These are phyloP conservation scores for Musa acuminata DNA, from an alignment of 176 grass and related monocot genomes.

Conservation along the genomic window DNA sequence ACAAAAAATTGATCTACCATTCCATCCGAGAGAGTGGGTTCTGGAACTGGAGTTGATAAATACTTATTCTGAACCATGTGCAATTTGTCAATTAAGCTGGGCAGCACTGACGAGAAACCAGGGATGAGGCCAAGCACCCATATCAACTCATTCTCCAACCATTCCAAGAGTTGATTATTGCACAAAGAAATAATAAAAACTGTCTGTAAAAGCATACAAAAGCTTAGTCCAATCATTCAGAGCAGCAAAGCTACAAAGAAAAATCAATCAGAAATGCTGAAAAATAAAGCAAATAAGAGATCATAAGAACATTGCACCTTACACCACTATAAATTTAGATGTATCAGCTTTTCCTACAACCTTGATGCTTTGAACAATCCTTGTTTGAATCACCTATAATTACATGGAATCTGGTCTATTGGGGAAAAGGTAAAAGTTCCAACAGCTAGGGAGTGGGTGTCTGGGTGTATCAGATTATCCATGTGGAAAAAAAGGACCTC, in stretches of 20 bases:
- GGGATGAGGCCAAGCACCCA: slow-evolving; percentile 63
- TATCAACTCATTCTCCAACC: slow-evolving; percentile 71
- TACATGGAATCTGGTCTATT: no score
- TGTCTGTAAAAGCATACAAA: slow-evolving; percentile 34
- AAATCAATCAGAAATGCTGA: neutral
- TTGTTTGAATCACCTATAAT: no score
- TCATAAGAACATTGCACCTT: neutral
- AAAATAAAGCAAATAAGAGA: neutral
- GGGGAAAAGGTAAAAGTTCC: no score
- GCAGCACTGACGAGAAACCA: slow-evolving; percentile 57
- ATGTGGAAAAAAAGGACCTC: no score
- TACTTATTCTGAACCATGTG: slow-evolving; percentile 62
- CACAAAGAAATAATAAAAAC: slow-evolving; percentile 69
- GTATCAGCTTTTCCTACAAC: no score
- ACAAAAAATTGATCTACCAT: slow-evolving; percentile 26
- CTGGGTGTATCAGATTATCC: no score
- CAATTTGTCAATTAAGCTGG: slow-evolving; percentile 63
- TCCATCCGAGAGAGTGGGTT: slow-evolving; percentile 24
- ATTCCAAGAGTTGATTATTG: slow-evolving; percentile 91
- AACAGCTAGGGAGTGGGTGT: no score
- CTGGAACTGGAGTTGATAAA: slow-evolving; percentile 42
- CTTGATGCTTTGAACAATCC: no score
- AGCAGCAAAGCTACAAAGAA: neutral
- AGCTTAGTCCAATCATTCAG: neutral
- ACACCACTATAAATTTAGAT: neutral